A percentile compares a stretch with the other conserved stretches of the same genome.
These are phyloP conservation scores for Apiotrichum siamense DNA, from an alignment of 1,284 basidiomycete genomes.

Conservation along the genomic window DNA sequence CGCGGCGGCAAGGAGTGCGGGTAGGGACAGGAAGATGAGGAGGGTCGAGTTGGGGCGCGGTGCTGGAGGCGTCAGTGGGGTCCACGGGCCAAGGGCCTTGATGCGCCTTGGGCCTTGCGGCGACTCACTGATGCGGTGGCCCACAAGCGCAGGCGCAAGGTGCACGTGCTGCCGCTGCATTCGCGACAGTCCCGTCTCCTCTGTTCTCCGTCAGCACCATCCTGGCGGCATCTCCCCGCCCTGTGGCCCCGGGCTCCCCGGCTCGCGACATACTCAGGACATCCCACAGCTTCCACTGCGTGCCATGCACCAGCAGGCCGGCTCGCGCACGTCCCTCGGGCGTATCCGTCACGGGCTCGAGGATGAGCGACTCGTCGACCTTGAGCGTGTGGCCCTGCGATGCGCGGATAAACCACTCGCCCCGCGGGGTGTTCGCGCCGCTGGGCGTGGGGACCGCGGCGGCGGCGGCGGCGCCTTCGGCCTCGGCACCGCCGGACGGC, in stretches of 20 bases:
- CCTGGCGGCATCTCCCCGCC: neutral
- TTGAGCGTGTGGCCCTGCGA: conserved; percentile 90
- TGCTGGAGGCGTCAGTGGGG: too few relatives aligned
- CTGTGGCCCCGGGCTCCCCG: too few relatives aligned
- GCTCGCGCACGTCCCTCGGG: conserved; percentile 28
- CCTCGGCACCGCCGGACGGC: neutral
- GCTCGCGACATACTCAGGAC: conserved; percentile 33
- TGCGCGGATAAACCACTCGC: conserved; percentile 77
- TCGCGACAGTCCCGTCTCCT: conserved; percentile 35
- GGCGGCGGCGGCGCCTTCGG: too few relatives aligned
- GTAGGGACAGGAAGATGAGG: conserved; percentile 44
- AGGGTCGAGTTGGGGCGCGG: conserved; percentile 41
- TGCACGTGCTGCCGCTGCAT: conserved; percentile 48
- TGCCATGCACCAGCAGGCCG: conserved; percentile 45
- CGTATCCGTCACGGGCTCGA: conserved; percentile 31
- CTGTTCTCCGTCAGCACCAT: conserved; percentile 13
- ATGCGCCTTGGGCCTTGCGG: too few relatives aligned
- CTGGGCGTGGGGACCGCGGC: too few relatives aligned
- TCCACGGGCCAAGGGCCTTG: too few relatives aligned
- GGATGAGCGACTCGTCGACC: conserved; percentile 56
- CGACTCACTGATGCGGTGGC: conserved; percentile 12
- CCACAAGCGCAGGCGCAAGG: conserved; percentile 38
- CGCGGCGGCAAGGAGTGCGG: conserved; percentile 23
- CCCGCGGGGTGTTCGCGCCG: neutral
- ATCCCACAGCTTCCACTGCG: conserved; percentile 42